Base-by-base conservation (phyloP, 345 rosid species). In the Eucalyptus pauciflora region DNA sequence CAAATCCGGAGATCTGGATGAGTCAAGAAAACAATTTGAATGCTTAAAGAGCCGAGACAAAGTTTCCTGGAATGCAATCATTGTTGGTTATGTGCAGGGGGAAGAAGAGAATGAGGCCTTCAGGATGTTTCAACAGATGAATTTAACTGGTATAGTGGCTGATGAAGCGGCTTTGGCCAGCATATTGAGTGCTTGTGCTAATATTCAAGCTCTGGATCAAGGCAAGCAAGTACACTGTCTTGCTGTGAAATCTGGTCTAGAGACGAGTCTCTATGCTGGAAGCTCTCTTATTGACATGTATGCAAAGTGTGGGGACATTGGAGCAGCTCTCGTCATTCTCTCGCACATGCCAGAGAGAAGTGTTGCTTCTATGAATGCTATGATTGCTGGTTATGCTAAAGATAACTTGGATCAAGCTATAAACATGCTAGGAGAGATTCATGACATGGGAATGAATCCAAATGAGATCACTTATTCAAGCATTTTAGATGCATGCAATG, bases 281-380 rank as follows among this genome's bases (percentile, higher is more conserved):
- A 96, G 99, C 93, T 94, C 99, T 69, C 98, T 97, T 87, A 91
- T 97, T 89, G 99, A 95, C 93, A 93, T 96, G 99, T 96, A 97
- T 91, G 93, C 93, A 16, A 97, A 96, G 93, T 94, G 96, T 90
- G 95, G 96, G 85, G 91, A 56, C 88, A 89, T 93, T 33, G 92
- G 87, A 83, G 91, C 93, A 87, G 96, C 96, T 15, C 92, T 87
- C 86, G 89, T 89, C 90, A 91, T 95, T 88, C 90, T 95, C 88
- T 91, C 88, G 89, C 88, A 91, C 90, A 92, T 96, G 97, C 94
- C 97, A 86, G 92, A 89, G 89, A 71, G 92, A 85, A 94, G 93
- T 88, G 96, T 95, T 91, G 97, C 92, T 91, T 96, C 99, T 52
- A 89, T 96, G 94, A 97, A 97, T 94, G 96, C 99, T 88, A 89